A percentile compares a stretch with the other conserved stretches of the same genome.
Evolutionary conservation across 306 rosid species (phyloP).

Genomic region (Begonia peltatifolia): DNA sequence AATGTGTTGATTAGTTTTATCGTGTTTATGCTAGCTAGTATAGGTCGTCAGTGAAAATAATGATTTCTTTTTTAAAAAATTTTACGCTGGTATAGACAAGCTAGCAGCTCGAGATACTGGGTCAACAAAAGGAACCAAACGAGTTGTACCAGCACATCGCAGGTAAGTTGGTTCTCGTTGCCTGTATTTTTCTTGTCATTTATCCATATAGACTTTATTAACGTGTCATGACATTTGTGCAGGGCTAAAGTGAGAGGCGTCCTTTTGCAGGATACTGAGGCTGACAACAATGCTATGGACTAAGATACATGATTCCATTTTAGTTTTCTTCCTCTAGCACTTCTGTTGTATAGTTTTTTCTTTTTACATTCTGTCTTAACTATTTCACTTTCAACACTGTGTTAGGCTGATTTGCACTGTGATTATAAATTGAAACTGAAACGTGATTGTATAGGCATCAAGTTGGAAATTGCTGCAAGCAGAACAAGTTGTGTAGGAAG

Average conservation of each 20-base stretch:
- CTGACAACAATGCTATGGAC: constrained; percentile 9
- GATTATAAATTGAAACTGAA: too few species aligned
- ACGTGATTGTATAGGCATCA: too few species aligned
- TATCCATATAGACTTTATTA: not conserved
- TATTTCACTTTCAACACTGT: too few species aligned
- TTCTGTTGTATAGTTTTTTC: too few species aligned
- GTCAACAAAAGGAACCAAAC: constrained; percentile 31
- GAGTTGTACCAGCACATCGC: constrained; percentile 51
- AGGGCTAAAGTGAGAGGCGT: constrained; percentile 76
- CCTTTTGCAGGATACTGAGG: constrained; percentile 43
- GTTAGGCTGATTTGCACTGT: too few species aligned
- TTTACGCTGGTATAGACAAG: constrained; percentile 16
- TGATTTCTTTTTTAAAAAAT: not conserved
- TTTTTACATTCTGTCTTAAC: too few species aligned
- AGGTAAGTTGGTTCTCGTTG: constrained; percentile 21
- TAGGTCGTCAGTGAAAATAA: not conserved
- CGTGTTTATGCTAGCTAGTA: not conserved
- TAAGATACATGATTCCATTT: too few species aligned
- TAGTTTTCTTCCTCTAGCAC: too few species aligned
- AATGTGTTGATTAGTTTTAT: not conserved
- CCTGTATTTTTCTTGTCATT: not conserved
- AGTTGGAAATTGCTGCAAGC: too few species aligned
- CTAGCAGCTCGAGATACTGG: constrained; percentile 22
- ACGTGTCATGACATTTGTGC: constrained; percentile 14
- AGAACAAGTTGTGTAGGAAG: too few species aligned